Evolutionary conservation across 495 filamentous ascomycete genomes (phyloP).

Genomic region (Venustampulla echinocandica): DNA sequence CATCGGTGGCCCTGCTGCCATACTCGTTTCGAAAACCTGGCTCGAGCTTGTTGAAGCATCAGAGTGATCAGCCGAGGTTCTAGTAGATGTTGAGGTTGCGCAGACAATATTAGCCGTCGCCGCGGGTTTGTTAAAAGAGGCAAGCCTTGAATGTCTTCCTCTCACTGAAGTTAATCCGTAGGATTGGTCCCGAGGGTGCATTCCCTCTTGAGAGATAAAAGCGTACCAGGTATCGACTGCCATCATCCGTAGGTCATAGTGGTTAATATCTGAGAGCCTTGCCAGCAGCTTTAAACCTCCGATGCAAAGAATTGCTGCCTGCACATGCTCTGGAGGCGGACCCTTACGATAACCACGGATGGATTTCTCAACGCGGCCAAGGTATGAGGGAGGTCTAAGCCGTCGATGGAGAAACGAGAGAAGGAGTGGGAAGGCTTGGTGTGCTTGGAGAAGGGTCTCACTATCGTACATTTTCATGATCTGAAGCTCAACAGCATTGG

Average conservation of each 20-base stretch:
- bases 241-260: conserved; percentile 39
- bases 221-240: conserved; percentile 42
- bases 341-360: conserved; percentile 41
- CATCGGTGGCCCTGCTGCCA: conserved; percentile 44
- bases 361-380: conserved; percentile 41
- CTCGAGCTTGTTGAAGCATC: conserved; percentile 20
- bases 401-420: conserved; percentile 41
- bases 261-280: conserved; percentile 43
- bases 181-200: conserved; percentile 27
- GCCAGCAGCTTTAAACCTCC: conserved; percentile 42
- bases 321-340: conserved; percentile 41
- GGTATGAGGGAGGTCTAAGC: conserved; percentile 43
- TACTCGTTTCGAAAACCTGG: conserved; percentile 38
- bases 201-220: conserved; percentile 30
- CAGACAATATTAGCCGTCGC: neutral
- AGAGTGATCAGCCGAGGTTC: neutral
- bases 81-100: neutral
- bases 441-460: conserved; percentile 39
- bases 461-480: conserved; percentile 46
- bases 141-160: conserved; percentile 35
- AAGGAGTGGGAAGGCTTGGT: conserved; percentile 43
- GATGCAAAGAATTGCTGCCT: conserved; percentile 39
- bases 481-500: conserved; percentile 39
- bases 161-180: conserved; percentile 33
- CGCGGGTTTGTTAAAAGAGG: neutral